Conservation (phyloP, 352 stramenopile genomes). For the Pythium scleroteichum region DNA sequence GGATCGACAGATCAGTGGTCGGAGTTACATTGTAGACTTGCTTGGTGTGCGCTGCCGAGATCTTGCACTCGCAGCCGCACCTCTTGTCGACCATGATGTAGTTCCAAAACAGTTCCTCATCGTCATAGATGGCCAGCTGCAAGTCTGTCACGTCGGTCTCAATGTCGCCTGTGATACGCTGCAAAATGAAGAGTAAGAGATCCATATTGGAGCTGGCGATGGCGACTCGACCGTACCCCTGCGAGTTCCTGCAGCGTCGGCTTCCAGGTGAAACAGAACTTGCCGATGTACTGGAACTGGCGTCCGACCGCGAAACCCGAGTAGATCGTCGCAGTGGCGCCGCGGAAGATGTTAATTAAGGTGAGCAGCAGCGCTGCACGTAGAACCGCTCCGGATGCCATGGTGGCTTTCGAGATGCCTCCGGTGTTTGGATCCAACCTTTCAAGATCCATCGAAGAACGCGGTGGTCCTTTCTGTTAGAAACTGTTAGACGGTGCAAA, state of each 20-base stretch:
- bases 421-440: slow-evolving; percentile 28
- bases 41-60: slow-evolving; percentile 68
- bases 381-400: no score
- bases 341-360: no score
- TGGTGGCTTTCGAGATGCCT: no score
- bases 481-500: slow-evolving; percentile 1
- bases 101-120: slow-evolving; percentile 78
- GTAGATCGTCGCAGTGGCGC: slow-evolving; percentile 37
- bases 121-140: slow-evolving; percentile 79
- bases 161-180: slow-evolving; percentile 63
- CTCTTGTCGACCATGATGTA: slow-evolving; percentile 61
- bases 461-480: not conserved
- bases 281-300: slow-evolving; percentile 80
- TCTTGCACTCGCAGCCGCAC: slow-evolving; percentile 76
- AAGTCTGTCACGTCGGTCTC: slow-evolving; percentile 62
- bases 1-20: slow-evolving; percentile 43
- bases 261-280: slow-evolving; percentile 80
- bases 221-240: slow-evolving; percentile 33
- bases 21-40: slow-evolving; percentile 63
- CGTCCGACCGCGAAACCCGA: slow-evolving; percentile 63
- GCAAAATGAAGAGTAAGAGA: not conserved
- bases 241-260: slow-evolving; percentile 58
- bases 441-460: slow-evolving; percentile 30
- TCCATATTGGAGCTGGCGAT: not conserved
- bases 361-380: slow-evolving; percentile 14